phyloP scores from a whole-genome alignment of 2,329 filamentous ascomycete species.

The Aureobasidium uvarum region DNA sequence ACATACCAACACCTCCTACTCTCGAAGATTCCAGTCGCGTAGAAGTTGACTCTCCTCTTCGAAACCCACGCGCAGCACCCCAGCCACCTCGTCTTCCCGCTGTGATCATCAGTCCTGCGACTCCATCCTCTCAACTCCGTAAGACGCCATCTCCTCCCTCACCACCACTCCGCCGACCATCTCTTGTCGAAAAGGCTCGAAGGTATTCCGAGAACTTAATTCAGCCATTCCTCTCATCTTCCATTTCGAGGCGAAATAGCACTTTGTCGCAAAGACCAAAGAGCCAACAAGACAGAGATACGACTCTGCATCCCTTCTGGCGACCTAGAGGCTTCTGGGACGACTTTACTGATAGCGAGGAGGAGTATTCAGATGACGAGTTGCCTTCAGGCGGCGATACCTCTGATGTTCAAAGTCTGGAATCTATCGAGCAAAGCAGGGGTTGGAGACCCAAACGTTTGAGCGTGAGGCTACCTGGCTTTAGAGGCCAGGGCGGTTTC shows the following conservation, averaged over 20 bases:
- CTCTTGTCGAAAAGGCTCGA: constrained; percentile 46
- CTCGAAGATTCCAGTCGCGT: not conserved
- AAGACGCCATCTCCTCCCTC: constrained; percentile 11
- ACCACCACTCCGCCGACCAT: constrained; percentile 39
- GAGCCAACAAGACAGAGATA: constrained; percentile 37
- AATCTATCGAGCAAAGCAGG: constrained; percentile 21
- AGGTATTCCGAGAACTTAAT: constrained; percentile 49
- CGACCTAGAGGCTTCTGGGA: constrained; percentile 63
- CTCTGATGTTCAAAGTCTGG: constrained; percentile 38
- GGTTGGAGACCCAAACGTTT: constrained; percentile 34
- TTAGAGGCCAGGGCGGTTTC: constrained; percentile 47
- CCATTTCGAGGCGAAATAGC: constrained; percentile 27
- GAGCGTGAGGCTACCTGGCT: constrained; percentile 40
- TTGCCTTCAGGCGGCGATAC: constrained; percentile 50
- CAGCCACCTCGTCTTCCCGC: constrained; percentile 49
- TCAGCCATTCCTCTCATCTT: constrained; percentile 40
- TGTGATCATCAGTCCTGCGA: constrained; percentile 56
- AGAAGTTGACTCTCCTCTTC: constrained; percentile 56
- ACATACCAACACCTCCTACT: constrained; percentile 29
- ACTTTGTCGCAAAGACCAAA: constrained; percentile 28
- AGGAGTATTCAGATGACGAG: constrained; percentile 35
- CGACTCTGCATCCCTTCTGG: constrained; percentile 61
- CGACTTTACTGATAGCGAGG: constrained; percentile 48
- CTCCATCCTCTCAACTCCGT: constrained; percentile 39
- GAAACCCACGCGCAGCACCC: constrained; percentile 58